phyloP scores from a whole-genome alignment of 2,329 filamentous ascomycete species.

The Grosmannia clavigera region DNA sequence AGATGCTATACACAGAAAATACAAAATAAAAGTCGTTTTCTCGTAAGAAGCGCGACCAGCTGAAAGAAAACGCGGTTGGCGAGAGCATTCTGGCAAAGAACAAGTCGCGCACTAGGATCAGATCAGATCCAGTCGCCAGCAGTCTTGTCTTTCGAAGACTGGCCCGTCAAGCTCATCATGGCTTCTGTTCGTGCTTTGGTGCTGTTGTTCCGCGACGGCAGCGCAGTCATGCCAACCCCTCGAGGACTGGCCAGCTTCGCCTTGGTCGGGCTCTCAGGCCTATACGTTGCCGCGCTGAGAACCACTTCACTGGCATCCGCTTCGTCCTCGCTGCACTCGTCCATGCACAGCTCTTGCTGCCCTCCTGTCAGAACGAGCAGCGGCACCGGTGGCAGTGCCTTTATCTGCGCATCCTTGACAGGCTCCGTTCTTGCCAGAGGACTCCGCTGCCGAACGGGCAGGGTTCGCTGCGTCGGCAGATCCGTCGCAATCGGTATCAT shows the following conservation, averaged over 20 bases:
- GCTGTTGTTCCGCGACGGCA: constrained; percentile 14
- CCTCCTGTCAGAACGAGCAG: neutral
- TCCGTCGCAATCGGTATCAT: neutral
- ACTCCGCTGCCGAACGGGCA: constrained; percentile 4
- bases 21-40: neutral
- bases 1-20: neutral
- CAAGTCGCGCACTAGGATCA: no score
- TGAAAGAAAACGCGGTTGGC: no score
- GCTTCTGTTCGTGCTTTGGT: neutral
- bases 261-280: constrained; percentile 20
- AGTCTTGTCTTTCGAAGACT: neutral
- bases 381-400: constrained; percentile 26
- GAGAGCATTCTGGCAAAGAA: no score
- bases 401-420: constrained; percentile 22
- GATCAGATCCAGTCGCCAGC: constrained; percentile 12
- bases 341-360: constrained; percentile 13
- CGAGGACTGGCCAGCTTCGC: constrained; percentile 29
- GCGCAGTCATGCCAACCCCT: constrained; percentile 28
- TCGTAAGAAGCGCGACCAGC: neutral
- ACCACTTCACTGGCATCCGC: neutral
- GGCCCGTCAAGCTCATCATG: neutral
- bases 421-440: constrained; percentile 8
- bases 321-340: constrained; percentile 12
- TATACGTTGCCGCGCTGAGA: neutral
- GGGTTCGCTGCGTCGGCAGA: neutral